phyloP scores from a whole-genome alignment of 1,284 basidiomycete genomes.

The Sutorius eximius region DNA sequence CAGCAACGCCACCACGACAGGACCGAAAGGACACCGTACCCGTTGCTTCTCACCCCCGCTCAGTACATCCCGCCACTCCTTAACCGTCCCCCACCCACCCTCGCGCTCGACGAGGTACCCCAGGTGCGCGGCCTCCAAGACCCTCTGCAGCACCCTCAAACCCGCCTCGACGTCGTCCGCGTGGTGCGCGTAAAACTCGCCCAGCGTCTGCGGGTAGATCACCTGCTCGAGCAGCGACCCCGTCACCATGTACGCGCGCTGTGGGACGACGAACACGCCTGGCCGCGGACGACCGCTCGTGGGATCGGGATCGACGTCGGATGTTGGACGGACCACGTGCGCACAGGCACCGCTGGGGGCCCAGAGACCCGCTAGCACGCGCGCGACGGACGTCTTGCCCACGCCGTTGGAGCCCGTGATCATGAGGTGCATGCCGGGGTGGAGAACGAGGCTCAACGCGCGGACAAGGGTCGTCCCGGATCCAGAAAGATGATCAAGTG shows the following conservation, averaged over 20 bases:
- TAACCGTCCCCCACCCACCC: conserved; percentile 86
- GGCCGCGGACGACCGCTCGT: conserved; percentile 40
- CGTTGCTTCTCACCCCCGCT: conserved; percentile 96
- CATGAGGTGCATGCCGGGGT: conserved; percentile 85
- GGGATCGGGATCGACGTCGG: conserved; percentile 12
- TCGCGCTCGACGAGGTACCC: conserved; percentile 86
- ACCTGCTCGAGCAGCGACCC: conserved; percentile 88
- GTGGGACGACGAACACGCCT: conserved; percentile 87
- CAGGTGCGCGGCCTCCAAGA: conserved; percentile 80
- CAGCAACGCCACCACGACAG: background rate
- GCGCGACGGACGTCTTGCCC: conserved; percentile 91
- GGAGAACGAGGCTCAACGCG: conserved; percentile 71
- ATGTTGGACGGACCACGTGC: conserved; percentile 33
- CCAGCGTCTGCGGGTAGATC: conserved; percentile 85
- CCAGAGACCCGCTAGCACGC: conserved; percentile 92
- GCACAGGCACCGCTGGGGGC: conserved; percentile 49
- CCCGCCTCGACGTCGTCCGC: conserved; percentile 48
- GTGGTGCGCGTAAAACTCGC: conserved; percentile 58
- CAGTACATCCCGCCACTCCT: conserved; percentile 95
- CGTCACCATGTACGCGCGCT: conserved; percentile 87
- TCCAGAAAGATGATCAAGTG: conserved; percentile 18
- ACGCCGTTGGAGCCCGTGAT: conserved; percentile 93
- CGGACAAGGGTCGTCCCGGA: conserved; percentile 59
- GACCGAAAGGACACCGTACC: conserved; percentile 41
- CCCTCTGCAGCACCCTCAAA: conserved; percentile 67